Evolutionary conservation across 2,329 filamentous ascomycete species (phyloP), one percentile per base, ranked within the genome.

Genomic region (Leptographium wingfieldii): DNA sequence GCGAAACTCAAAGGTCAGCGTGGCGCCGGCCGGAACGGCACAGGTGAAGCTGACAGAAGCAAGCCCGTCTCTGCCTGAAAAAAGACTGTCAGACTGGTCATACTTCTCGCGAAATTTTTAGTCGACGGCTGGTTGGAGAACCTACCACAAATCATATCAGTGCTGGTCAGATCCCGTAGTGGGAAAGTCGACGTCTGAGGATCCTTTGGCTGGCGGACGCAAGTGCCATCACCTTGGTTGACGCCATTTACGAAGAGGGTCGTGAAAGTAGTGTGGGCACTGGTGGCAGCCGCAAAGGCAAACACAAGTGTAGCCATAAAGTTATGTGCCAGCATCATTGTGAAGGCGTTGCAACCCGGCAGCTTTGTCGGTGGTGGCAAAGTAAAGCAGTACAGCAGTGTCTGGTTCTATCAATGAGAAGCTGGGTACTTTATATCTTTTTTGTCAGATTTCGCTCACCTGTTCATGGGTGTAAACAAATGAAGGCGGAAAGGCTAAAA

Each of bases 91-190:
- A 71, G 64, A 33, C 5, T 5, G 11, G 9, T 1, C 25, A 16
- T 43, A 16, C 29, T 54, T 40, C 29, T 31, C 22, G n/a, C 51
- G 61, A 67, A 9, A 3, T 3, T 5, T n/a, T 5, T 19, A 3
- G 25, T 52, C 49, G 25, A 12, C 49, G 1, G 10, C 65, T 49
- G 46, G 61, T 53, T 57, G 62, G 53, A 70, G 16, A 72, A 79
- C 62, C 9, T 76, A 86, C 86, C 87, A 68, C 87, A 91, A 46
- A 85, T 85, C 82, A 90, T 86, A 63, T 84, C 82, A 33, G 78
- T 70, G 65, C 80, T 83, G 16, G 72, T 69, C 19, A 90, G 69
- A 62, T 80, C 75, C 4, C 73, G 72, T 58, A 90, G 76, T 33
- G 86, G 87, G 43, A 69, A 71, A 5, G 80, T 86, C 56, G 80